These are phyloP conservation scores for Hamamelis virginiana DNA, from an alignment of 164 flowering plant genomes.

Conservation along the genomic window DNA sequence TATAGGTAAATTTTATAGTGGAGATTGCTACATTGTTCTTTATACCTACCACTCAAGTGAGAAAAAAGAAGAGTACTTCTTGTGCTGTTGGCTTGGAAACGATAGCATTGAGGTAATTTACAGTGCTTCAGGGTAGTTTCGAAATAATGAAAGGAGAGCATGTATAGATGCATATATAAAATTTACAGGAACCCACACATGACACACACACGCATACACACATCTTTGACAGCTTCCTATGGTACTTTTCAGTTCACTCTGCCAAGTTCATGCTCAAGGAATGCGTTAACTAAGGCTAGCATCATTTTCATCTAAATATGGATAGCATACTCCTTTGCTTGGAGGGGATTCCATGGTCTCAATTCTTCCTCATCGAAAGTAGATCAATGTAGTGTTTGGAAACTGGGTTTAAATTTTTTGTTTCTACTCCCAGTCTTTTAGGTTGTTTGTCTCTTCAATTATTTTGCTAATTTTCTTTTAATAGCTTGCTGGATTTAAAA, in stretches of 20 bases:
- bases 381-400: neutral
- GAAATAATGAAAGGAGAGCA: neutral
- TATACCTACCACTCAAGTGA: conserved; percentile 93
- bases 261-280: neutral
- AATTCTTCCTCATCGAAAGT: neutral
- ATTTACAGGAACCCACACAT: too few relatives aligned
- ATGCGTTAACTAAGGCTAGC: neutral
- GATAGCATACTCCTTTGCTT: neutral
- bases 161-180: neutral
- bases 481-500: neutral
- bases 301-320: neutral
- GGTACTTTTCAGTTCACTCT: neutral
- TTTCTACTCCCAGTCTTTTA: neutral
- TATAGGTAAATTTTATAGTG: conserved; percentile 91
- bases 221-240: neutral
- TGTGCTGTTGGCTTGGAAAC: conserved; percentile 93
- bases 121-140: neutral
- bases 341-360: neutral
- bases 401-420: neutral
- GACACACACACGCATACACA: neutral
- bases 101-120: conserved; percentile 85
- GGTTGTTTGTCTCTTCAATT: neutral
- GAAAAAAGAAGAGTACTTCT: conserved; percentile 84
- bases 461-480: neutral
- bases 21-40: conserved; percentile 94